Evolutionary conservation across 2,329 filamentous ascomycete genomes (phyloP).

Genomic region (Fusarium vanettenii): DNA sequence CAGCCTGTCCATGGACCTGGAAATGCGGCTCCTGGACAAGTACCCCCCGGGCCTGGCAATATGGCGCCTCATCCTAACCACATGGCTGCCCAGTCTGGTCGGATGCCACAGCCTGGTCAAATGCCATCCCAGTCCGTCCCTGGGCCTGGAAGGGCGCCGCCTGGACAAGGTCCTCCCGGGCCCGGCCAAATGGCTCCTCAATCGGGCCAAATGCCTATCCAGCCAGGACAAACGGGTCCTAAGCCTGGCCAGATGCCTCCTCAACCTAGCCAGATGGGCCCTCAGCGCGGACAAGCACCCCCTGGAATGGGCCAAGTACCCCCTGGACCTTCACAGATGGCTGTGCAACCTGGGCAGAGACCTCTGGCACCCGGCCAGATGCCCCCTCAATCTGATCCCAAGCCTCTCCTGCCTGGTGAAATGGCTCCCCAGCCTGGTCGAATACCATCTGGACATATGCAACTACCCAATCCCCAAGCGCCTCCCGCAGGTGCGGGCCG

Average conservation of each 20-base stretch:
- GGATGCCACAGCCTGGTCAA: neutral
- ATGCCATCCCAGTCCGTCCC: neutral
- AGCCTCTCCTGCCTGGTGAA: conserved; percentile 1
- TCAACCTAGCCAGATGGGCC: neutral
- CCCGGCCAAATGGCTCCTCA: neutral
- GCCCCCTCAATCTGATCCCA: neutral
- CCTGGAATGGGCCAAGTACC: neutral
- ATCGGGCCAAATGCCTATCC: neutral
- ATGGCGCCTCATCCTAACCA: conserved; percentile 4
- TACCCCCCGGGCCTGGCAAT: neutral
- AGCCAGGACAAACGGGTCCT: conserved; percentile 4
- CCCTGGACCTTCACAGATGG: neutral
- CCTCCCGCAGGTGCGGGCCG: neutral
- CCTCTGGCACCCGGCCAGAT: neutral
- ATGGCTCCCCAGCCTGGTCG: conserved; percentile 6
- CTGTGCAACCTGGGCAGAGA: neutral
- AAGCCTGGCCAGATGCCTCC: neutral
- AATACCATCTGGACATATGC: neutral
- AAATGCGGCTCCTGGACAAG: neutral
- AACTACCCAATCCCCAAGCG: neutral
- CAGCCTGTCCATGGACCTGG: neutral
- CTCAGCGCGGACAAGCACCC: neutral
- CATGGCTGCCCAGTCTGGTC: neutral
- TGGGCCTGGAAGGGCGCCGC: neutral
- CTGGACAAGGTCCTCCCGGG: neutral